These are phyloP conservation scores for Arthrobotrys megalospora DNA, from an alignment of 2,329 filamentous ascomycete species.

Conservation along the genomic window DNA sequence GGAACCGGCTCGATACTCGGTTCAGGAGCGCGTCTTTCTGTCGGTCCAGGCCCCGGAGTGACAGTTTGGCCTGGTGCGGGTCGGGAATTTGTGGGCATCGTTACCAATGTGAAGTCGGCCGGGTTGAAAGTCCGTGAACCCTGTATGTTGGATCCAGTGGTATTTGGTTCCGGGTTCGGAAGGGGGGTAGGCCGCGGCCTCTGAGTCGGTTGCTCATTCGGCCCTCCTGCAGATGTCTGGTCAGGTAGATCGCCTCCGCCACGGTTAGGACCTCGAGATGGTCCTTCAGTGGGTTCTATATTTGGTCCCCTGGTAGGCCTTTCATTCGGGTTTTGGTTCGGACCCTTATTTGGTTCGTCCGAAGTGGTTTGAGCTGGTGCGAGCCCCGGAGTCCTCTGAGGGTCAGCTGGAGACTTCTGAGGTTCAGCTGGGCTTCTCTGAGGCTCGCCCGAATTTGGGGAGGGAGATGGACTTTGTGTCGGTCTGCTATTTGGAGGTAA, in stretches of 20 bases:
- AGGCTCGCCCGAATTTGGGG: constrained; percentile 1
- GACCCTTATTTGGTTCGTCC: background rate
- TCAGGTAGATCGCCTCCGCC: constrained; percentile 13
- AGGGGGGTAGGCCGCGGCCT: background rate
- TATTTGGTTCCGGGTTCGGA: constrained; percentile 34
- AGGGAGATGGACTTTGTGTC: background rate
- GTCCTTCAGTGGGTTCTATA: background rate
- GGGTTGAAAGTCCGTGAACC: constrained; percentile 28
- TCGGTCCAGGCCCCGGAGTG: constrained; percentile 24
- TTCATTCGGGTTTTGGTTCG: constrained; percentile 3
- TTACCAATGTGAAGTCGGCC: constrained; percentile 31
- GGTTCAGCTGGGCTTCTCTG: background rate
- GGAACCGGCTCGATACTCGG: constrained; percentile 38
- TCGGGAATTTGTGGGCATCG: background rate
- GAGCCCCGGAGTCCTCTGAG: background rate
- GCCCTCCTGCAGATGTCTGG: background rate
- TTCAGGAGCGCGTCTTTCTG: background rate
- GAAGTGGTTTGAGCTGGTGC: background rate
- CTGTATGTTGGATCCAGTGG: background rate
- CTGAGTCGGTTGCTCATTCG: constrained; percentile 7
- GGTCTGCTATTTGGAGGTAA: constrained; percentile 14
- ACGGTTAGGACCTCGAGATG: background rate
- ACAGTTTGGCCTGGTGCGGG: constrained; percentile 35
- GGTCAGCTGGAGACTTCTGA: background rate
- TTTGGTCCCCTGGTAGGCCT: background rate